Percentiles rank a stretch among this genome's conserved stretches.
Conservation (phyloP, 2,329 filamentous ascomycete genomes). For the Pseudogymnoascus sp. region DNA sequence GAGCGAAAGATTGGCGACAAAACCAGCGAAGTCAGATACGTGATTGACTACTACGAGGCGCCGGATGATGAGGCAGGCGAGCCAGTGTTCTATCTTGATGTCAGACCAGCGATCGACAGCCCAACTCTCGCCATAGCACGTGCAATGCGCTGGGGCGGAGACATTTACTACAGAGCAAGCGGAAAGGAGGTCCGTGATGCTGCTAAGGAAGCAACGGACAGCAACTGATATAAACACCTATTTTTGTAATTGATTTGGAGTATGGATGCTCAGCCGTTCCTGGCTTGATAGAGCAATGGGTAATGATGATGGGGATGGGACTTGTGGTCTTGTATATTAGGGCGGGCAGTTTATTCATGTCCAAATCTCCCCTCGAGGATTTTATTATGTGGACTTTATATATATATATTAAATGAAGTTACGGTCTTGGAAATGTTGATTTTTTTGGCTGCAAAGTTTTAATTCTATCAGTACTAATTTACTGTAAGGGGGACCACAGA, state of each 20-base stretch:
- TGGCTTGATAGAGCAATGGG: not conserved
- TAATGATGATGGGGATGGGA: not conserved
- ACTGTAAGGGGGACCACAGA: not conserved
- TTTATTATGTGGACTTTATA: not conserved
- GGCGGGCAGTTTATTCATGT: not conserved
- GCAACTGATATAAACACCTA: not conserved
- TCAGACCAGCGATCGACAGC: conserved; percentile 77
- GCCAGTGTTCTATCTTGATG: conserved; percentile 92
- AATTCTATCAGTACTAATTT: not conserved
- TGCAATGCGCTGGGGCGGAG: conserved; percentile 78
- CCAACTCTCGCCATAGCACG: conserved; percentile 74
- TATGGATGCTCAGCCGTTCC: not conserved
- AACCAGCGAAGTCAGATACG: conserved; percentile 74
- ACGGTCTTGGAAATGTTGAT: not conserved
- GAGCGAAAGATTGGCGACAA: conserved; percentile 60
- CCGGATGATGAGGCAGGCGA: conserved; percentile 70
- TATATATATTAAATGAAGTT: conserved; percentile 4
- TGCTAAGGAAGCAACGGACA: not conserved
- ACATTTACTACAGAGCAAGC: conserved; percentile 66
- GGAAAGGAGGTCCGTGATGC: conserved; percentile 23
- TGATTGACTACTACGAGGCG: conserved; percentile 94
- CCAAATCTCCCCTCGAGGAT: conserved; percentile 7
- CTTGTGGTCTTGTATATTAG: not conserved
- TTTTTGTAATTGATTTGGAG: conserved; percentile 3
- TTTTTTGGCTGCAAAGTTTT: not conserved